Conservation (phyloP, 805 yeast genomes). For the Candida endomychidarum region DNA sequence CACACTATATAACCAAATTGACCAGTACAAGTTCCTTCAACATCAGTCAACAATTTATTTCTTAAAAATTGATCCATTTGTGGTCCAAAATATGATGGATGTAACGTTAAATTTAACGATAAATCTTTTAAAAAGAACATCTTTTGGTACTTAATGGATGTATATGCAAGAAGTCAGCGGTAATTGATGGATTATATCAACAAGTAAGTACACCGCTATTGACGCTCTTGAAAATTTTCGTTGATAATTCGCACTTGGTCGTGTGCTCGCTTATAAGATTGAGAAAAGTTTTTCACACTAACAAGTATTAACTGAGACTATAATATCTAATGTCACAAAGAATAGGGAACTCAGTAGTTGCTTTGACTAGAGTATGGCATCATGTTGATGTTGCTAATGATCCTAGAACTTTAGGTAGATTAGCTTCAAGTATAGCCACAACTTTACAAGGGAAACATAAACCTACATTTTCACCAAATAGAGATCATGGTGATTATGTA, state of each 20-base stretch:
- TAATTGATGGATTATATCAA: too few species aligned
- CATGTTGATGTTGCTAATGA: slow-evolving; percentile 90
- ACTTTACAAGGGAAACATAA: slow-evolving; percentile 96
- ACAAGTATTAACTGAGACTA: neutral
- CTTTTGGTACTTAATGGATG: neutral
- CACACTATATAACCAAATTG: slow-evolving; percentile 97
- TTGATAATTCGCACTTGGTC: slow-evolving; percentile 4
- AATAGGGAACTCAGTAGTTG: slow-evolving; percentile 55
- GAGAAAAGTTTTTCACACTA: slow-evolving; percentile 2
- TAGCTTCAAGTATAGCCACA: slow-evolving; percentile 85
- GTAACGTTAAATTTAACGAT: slow-evolving; percentile 86
- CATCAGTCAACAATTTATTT: slow-evolving; percentile 88
- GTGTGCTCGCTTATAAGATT: neutral
- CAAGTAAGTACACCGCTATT: slow-evolving; percentile 4
- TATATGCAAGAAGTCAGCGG: slow-evolving; percentile 1
- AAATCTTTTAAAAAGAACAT: slow-evolving; percentile 72
- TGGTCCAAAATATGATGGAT: slow-evolving; percentile 97
- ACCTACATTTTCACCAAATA: slow-evolving; percentile 70
- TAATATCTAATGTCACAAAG: slow-evolving; percentile 29
- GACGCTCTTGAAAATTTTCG: slow-evolving; percentile 1
- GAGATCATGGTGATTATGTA: slow-evolving; percentile 95
- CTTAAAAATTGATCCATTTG: slow-evolving; percentile 93
- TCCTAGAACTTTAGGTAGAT: slow-evolving; percentile 81
- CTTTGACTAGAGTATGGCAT: slow-evolving; percentile 90
- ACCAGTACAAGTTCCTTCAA: slow-evolving; percentile 98